Evolutionary conservation across 768 basidiomycete genomes (phyloP).

Genomic region (Boletus pseudo-olivaceus): DNA sequence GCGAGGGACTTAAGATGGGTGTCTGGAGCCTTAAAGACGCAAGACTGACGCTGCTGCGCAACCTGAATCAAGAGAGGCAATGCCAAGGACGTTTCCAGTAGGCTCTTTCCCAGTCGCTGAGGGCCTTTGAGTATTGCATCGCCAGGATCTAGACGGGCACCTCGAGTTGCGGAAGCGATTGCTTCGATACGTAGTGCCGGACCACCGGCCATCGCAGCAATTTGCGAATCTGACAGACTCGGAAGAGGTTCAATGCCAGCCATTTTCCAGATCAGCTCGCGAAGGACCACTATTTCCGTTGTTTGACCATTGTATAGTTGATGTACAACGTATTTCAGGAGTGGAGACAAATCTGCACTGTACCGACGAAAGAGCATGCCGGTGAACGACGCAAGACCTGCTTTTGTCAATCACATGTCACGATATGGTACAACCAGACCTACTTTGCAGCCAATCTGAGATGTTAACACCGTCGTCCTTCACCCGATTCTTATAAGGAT

Average conservation of each 20-base stretch:
- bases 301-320: constrained; percentile 81
- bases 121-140: constrained; percentile 66
- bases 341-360: constrained; percentile 74
- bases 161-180: constrained; percentile 73
- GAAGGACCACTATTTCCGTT: constrained; percentile 87
- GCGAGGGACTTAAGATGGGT: constrained; percentile 84
- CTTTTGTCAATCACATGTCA: constrained; percentile 18
- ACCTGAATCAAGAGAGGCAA: constrained; percentile 88
- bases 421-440: constrained; percentile 31
- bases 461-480: constrained; percentile 92
- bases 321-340: constrained; percentile 89
- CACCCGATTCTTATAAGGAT: constrained; percentile 74
- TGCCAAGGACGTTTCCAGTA: constrained; percentile 72
- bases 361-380: constrained; percentile 90
- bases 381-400: constrained; percentile 90
- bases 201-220: constrained; percentile 89
- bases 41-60: constrained; percentile 86
- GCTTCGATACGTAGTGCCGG: constrained; percentile 84
- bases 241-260: constrained; percentile 90
- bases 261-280: constrained; percentile 93
- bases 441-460: constrained; percentile 90
- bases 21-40: constrained; percentile 69
- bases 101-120: constrained; percentile 57
- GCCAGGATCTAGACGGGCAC: constrained; percentile 64
- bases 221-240: constrained; percentile 83